phyloP scores from a whole-genome alignment of 2,329 filamentous ascomycete species.

The Aspergillus sp. region DNA sequence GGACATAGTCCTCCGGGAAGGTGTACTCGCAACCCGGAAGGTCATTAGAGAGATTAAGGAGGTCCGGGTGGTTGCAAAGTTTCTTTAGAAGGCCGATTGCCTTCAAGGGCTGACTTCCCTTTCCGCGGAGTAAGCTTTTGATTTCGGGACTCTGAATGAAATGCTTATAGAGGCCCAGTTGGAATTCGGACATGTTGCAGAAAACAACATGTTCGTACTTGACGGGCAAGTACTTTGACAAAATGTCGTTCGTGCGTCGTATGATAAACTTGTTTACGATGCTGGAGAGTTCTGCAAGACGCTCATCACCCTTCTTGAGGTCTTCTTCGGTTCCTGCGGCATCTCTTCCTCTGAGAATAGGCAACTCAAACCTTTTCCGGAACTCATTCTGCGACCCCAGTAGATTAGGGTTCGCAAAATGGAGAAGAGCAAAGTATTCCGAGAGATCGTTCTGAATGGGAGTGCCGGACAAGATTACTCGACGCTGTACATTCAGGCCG shows the following conservation, averaged over 20 bases:
- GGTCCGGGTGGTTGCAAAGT: constrained; percentile 95
- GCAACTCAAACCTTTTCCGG: constrained; percentile 88
- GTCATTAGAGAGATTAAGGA: constrained; percentile 79
- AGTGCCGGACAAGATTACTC: constrained; percentile 93
- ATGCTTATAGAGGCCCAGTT: constrained; percentile 91
- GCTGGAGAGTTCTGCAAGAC: constrained; percentile 74
- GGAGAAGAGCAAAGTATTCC: constrained; percentile 93
- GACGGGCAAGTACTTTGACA: constrained; percentile 95
- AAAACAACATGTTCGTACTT: constrained; percentile 99
- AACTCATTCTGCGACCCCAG: constrained; percentile 89
- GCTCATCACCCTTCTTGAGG: constrained; percentile 77
- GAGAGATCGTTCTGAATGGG: constrained; percentile 99
- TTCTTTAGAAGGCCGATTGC: constrained; percentile 97
- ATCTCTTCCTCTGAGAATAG: constrained; percentile 88
- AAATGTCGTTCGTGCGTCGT: constrained; percentile 91
- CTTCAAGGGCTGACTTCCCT: constrained; percentile 93
- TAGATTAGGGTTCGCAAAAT: constrained; percentile 92
- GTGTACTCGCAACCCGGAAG: constrained; percentile 81
- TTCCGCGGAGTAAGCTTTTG: constrained; percentile 84
- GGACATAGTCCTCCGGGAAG: constrained; percentile 84
- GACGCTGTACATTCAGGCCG: constrained; percentile 81
- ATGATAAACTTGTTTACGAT: constrained; percentile 99
- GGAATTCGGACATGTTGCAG: constrained; percentile 90
- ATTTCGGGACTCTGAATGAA: constrained; percentile 97
- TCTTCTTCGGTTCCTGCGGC: constrained; percentile 84